Evolutionary conservation across 176 grass and related monocot species (phyloP).

Genomic region (Elymus sibiricus): DNA sequence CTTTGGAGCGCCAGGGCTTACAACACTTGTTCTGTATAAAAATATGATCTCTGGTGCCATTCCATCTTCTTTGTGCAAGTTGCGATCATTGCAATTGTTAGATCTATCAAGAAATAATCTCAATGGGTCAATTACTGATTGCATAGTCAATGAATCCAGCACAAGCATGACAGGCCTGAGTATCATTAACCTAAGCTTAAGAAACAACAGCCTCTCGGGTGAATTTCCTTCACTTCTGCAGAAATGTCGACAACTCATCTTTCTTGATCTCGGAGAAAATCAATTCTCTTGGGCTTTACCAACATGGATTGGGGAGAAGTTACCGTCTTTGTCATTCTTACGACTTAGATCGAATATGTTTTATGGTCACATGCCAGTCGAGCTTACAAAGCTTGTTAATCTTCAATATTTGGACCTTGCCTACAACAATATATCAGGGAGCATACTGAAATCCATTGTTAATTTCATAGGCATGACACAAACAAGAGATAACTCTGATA

Average conservation of each 20-base stretch:
- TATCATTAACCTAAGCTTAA: neutral
- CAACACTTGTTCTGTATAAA: neutral
- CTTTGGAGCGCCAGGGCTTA: neutral
- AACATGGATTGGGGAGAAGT: neutral
- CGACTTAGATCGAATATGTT: conserved; percentile 33
- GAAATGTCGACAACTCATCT: neutral
- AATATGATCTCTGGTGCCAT: neutral
- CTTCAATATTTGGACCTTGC: conserved; percentile 22
- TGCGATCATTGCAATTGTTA: neutral
- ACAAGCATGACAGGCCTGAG: neutral
- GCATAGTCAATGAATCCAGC: neutral
- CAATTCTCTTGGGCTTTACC: neutral
- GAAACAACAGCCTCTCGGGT: neutral
- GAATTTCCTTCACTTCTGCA: neutral
- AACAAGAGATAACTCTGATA: neutral
- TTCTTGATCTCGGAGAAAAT: neutral
- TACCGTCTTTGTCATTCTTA: neutral
- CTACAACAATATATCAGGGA: conserved; percentile 18
- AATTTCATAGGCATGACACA: neutral
- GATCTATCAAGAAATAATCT: neutral
- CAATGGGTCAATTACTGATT: neutral
- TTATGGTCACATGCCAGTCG: conserved; percentile 22
- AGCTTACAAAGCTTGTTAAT: neutral
- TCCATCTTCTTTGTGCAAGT: neutral
- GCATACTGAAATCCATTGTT: conserved; percentile 4